Base-by-base conservation (phyloP, 2,329 filamentous ascomycete genomes). In the Fusarium decemcellulare region DNA sequence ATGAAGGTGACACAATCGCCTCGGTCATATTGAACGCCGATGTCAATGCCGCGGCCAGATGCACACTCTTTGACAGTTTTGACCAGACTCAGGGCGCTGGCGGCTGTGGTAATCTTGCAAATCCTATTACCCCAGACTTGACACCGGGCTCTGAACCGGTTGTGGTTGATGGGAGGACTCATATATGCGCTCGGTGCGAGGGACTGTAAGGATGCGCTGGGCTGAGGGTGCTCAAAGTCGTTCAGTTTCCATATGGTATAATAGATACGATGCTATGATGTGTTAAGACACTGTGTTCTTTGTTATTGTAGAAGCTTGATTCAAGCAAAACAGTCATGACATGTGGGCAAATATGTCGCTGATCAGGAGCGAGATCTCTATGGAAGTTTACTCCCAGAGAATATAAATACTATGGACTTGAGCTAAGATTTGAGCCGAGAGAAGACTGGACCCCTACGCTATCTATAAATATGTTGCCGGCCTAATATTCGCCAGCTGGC, bases 1-100 rank as follows among this genome's bases (percentile, higher is more conserved):
- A 51, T 51, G 47, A 37, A 51, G 47, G 47, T 37, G 47, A 51
- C 47, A 51, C 47, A 51, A 51, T 51, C 47, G 32, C 32, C 32
- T 37, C 30, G 10, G 47, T 51, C 18, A 23, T 18, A 18, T 34
- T 51, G 7, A 51, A 37, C 11, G 47, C 47, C 47, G 32, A 51
- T 37, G 32, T 51, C 47, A 51, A 51, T 36, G n/a, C 32, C n/a
- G 47, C 30, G 30, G 47, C 47, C 47, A 39, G 34, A 51, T 51
- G 47, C 32, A 51, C 47, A 23, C 47, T 51, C 16, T 51, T 51
- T 23, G 47, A 51, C 15, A 51, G 47, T 36, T 51, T 51, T 27
- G 47, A 51, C 32, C 47, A 51, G 47, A 12, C 32, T 27, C 47
- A 51, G 16, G 47, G 47, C n/a, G 32, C 47, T 16, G 47, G 39